A percentile compares a stretch with the other conserved stretches of the same genome.
Evolutionary conservation across 805 yeast genomes (phyloP).

Genomic region (Zygoascus ofunaensis): DNA sequence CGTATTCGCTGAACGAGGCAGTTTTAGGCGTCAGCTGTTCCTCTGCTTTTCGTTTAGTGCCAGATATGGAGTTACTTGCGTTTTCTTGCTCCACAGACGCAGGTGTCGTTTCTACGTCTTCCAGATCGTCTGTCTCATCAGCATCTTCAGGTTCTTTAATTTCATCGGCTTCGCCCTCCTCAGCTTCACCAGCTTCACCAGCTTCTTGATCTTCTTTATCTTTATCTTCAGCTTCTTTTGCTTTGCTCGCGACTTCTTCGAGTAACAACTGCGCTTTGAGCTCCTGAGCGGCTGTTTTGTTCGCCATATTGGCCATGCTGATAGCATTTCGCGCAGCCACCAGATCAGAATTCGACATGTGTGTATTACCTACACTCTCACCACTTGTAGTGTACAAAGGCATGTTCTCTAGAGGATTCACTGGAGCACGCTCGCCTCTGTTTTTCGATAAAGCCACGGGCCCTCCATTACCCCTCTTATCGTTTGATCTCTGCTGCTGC

Average conservation of each 20-base stretch:
- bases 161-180: constrained; percentile 18
- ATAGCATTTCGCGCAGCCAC: constrained; percentile 54
- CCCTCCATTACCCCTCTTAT: constrained; percentile 3
- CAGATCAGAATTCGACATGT: constrained; percentile 60
- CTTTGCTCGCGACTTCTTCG: constrained; percentile 2
- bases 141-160: background rate
- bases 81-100: too few species aligned
- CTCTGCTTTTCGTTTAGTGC: constrained; percentile 6
- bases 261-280: constrained; percentile 35
- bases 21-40: constrained; percentile 1
- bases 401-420: constrained; percentile 57
- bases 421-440: constrained; percentile 71
- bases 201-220: constrained; percentile 11
- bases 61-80: background rate
- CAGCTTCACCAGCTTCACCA: constrained; percentile 18
- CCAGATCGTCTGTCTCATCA: background rate
- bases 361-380: constrained; percentile 56
- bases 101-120: background rate
- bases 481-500: constrained; percentile 19
- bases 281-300: constrained; percentile 57
- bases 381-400: constrained; percentile 75
- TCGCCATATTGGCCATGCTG: constrained; percentile 63
- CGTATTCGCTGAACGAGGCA: constrained; percentile 25
- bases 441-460: constrained; percentile 34
- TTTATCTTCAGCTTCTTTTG: background rate